phyloP scores from a whole-genome alignment of 2,329 filamentous ascomycete genomes.

The Fusarium algeriense region DNA sequence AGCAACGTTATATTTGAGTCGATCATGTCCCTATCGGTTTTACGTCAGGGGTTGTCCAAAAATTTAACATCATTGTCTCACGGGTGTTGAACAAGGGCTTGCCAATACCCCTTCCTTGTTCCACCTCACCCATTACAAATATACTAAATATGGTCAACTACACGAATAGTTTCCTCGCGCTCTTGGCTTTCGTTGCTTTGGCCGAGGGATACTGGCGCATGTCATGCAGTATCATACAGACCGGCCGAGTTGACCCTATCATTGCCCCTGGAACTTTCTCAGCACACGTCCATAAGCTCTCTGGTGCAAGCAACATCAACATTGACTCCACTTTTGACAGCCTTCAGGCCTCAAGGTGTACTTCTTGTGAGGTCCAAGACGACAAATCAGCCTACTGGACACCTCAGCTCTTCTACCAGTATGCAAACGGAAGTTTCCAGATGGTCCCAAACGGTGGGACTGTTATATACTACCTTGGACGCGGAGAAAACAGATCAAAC shows the following conservation, averaged over 20 bases:
- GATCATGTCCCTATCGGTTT: slow-evolving; percentile 19
- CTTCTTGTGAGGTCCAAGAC: slow-evolving; percentile 42
- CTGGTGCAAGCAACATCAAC: slow-evolving; percentile 42
- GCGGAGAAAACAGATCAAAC: slow-evolving; percentile 41
- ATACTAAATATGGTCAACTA: slow-evolving; percentile 25
- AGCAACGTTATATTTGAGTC: slow-evolving; percentile 27
- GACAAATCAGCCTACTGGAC: slow-evolving; percentile 46
- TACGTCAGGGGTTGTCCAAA: neutral
- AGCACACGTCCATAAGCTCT: slow-evolving; percentile 41
- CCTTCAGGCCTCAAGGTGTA: slow-evolving; percentile 39
- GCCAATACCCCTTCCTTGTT: slow-evolving; percentile 15
- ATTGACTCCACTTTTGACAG: slow-evolving; percentile 23
- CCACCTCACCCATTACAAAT: slow-evolving; percentile 3
- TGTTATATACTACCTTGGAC: slow-evolving; percentile 42
- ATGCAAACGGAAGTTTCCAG: slow-evolving; percentile 40
- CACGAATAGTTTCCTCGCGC: slow-evolving; percentile 11
- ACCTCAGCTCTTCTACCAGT: slow-evolving; percentile 41
- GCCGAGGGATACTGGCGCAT: slow-evolving; percentile 43
- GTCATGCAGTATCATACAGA: slow-evolving; percentile 43
- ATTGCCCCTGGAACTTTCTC: slow-evolving; percentile 36
- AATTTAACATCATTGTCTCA: slow-evolving; percentile 1
- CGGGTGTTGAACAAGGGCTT: slow-evolving; percentile 21
- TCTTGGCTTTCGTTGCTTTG: slow-evolving; percentile 22
- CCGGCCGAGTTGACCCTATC: slow-evolving; percentile 40
- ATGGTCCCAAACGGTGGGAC: slow-evolving; percentile 43